Percentiles rank a stretch among this genome's conserved stretches.
Evolutionary conservation across 441 rosid species (phyloP).

Genomic region (Pelargonium australe): DNA sequence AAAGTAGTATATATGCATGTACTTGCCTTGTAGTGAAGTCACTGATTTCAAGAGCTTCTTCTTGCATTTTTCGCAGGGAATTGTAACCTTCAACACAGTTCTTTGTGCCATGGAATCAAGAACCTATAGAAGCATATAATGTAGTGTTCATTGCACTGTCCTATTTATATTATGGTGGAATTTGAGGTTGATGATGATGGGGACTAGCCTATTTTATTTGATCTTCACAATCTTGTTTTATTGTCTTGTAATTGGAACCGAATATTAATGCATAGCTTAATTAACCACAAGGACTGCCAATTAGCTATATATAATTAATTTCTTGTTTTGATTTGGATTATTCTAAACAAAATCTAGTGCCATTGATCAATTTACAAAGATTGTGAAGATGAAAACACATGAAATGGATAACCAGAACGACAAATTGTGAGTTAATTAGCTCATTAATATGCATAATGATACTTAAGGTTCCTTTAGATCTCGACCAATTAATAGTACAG

Average conservation of each 20-base stretch:
- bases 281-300: not conserved
- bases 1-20: no score
- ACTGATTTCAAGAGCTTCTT: not conserved
- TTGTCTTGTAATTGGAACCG: not conserved
- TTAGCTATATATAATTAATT: not conserved
- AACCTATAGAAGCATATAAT: not conserved
- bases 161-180: not conserved
- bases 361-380: not conserved
- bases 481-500: not conserved
- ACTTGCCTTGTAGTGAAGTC: not conserved
- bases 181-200: not conserved
- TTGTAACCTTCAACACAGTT: not conserved
- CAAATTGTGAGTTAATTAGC: not conserved
- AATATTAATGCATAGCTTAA: not conserved
- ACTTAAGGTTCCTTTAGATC: not conserved
- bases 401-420: no score
- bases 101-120: not conserved
- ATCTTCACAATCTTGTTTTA: not conserved
- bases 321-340: not conserved
- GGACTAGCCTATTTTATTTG: not conserved
- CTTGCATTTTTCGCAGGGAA: constrained; percentile 3
- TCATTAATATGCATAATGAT: not conserved
- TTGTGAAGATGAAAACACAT: not conserved
- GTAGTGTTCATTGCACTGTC: not conserved
- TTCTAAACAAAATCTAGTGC: not conserved